These are phyloP conservation scores for Saccharomycodes ludwigii DNA, from an alignment of 805 yeast species.

Conservation along the genomic window DNA sequence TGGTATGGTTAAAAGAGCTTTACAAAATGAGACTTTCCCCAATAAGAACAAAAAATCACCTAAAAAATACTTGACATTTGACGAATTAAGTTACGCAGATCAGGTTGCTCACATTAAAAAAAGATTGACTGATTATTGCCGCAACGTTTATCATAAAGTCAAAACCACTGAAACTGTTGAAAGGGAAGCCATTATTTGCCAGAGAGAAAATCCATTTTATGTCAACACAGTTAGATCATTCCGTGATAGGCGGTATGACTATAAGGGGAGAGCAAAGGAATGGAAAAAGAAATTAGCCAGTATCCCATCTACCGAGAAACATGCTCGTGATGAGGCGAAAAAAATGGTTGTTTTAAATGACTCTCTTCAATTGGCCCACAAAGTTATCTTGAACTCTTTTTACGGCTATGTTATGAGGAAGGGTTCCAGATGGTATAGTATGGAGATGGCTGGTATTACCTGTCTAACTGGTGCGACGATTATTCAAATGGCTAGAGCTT, in stretches of 20 bases:
- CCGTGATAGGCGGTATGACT: conserved; percentile 92
- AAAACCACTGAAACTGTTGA: conserved; percentile 76
- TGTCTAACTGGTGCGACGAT: conserved; percentile 97
- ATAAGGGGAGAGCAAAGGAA: conserved; percentile 81
- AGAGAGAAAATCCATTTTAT: conserved; percentile 94
- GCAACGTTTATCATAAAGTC: conserved; percentile 71
- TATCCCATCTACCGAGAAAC: conserved; percentile 35
- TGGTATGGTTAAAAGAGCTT: conserved; percentile 73
- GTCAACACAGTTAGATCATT: conserved; percentile 88
- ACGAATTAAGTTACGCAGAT: conserved; percentile 62
- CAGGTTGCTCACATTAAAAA: conserved; percentile 68
- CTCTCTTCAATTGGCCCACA: conserved; percentile 91
- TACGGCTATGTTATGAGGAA: conserved; percentile 98
- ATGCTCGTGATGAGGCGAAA: conserved; percentile 74
- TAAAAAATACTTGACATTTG: conserved; percentile 51
- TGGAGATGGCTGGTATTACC: conserved; percentile 99
- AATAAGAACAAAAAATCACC: conserved; percentile 42
- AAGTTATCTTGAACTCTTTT: conserved; percentile 89
- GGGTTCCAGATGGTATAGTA: conserved; percentile 98
- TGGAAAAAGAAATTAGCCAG: conserved; percentile 79
- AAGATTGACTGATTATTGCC: conserved; percentile 70
- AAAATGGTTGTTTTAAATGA: conserved; percentile 92
- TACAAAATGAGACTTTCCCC: conserved; percentile 70
- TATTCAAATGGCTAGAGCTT: conserved; percentile 88
- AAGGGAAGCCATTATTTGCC: conserved; percentile 90